Base-by-base conservation (phyloP, 2,329 filamentous ascomycete genomes). In the Diaporthe destruens region DNA sequence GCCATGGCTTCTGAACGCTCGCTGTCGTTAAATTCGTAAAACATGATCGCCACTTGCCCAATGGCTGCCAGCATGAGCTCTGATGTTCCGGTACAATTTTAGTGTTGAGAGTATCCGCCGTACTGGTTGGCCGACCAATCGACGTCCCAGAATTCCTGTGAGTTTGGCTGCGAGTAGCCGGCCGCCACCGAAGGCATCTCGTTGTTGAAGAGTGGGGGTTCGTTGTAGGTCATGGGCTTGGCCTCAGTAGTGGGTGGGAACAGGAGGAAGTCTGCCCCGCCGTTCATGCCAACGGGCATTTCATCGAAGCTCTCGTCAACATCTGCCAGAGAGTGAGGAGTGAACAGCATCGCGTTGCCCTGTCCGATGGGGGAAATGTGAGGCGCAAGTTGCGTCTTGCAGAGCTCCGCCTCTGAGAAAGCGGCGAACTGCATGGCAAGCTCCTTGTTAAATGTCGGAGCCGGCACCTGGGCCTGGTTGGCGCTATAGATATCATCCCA, bases 341-440 rank as follows among this genome's bases (percentile, higher is more conserved):
- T 92, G 81, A 87, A 92, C 42, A 94, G 86, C 83, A 93, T 93
- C 1, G 90, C 84, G 73, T 92, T 91, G 47, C 88, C 87, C 77
- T 94, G 92, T 6, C 91, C 92, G 69, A 87, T 86, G 11, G 92
- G 92, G 4, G 92, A 94, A 74, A 94, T 87, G 74, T 93, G 91
- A 34, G 86, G 82, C 42, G 83, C 80, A 42, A 77, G 77, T 72
- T 78, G 79, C n/a, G 82, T 81, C 42, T 82, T 82, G 77, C 81
- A 84, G 53, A 85, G 77, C 18, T 85, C 82, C 7, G 81, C 77
- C 6, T 78, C 76, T 6, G 79, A 77, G 70, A 81, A 84, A 72
- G 83, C 81, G 44, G 82, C 81, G 63, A 87, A 85, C 39, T 83
- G 80, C 65, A 84, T 82, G 3, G 80, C 77, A 74, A 86, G 80